Evolutionary conservation across 2,329 filamentous ascomycete genomes (phyloP).

Genomic region (Aspergillus fumigatiaffinis): DNA sequence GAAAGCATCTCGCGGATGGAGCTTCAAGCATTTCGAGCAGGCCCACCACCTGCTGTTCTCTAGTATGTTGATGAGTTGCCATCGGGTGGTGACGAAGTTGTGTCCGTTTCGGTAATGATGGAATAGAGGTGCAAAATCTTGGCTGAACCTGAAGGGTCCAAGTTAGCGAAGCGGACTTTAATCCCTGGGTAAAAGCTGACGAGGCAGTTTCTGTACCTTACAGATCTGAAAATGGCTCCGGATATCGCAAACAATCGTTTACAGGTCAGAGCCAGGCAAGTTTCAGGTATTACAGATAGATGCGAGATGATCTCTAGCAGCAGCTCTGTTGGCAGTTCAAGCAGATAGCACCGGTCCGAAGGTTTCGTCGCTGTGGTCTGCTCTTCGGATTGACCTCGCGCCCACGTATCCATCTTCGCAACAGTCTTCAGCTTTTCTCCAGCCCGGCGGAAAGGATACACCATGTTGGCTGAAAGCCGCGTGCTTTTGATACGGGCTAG

Average conservation of each 20-base stretch:
- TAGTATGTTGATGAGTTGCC: conserved; percentile 34
- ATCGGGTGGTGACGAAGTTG: conserved; percentile 33
- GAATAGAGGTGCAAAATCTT: conserved; percentile 38
- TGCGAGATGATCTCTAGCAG: conserved; percentile 36
- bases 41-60: conserved; percentile 33
- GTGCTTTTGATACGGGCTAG: conserved; percentile 14
- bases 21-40: conserved; percentile 37
- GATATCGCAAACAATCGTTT: conserved; percentile 35
- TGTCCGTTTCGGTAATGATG: conserved; percentile 37
- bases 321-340: conserved; percentile 37
- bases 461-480: conserved; percentile 19
- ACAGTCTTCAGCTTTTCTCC: conserved; percentile 27
- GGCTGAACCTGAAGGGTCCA: conserved; percentile 20
- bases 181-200: not conserved
- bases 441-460: conserved; percentile 27
- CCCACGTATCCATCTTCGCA: conserved; percentile 27
- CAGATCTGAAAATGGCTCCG: conserved; percentile 19
- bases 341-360: conserved; percentile 25
- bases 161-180: conserved; percentile 27
- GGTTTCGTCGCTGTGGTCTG: conserved; percentile 13
- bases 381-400: conserved; percentile 12
- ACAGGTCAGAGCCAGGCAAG: conserved; percentile 37
- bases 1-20: conserved; percentile 35
- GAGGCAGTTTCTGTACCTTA: not conserved
- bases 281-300: conserved; percentile 31